Conservation (phyloP, 2,329 filamentous ascomycete species). For the Penicillium sp. region DNA sequence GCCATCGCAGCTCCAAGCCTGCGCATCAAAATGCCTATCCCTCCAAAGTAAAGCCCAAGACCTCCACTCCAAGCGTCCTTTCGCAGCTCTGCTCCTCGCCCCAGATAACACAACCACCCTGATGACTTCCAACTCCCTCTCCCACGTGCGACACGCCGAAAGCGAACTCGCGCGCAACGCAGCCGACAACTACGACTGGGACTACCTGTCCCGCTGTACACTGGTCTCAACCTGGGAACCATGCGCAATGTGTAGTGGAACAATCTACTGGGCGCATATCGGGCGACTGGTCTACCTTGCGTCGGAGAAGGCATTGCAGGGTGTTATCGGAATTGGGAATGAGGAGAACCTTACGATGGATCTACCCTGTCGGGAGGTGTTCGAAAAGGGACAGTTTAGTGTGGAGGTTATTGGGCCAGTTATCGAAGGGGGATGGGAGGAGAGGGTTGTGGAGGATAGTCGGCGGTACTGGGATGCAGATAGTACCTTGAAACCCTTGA, state of each 20-base stretch:
- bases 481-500: not conserved
- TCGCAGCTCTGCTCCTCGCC: constrained; percentile 50
- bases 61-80: constrained; percentile 50
- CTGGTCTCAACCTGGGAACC: constrained; percentile 57
- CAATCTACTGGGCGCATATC: constrained; percentile 55
- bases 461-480: constrained; percentile 45
- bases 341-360: constrained; percentile 55
- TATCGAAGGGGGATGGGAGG: constrained; percentile 38
- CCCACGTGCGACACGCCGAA: constrained; percentile 56
- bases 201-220: constrained; percentile 52
- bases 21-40: constrained; percentile 40
- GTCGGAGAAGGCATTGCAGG: constrained; percentile 48
- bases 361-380: constrained; percentile 50
- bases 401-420: constrained; percentile 53
- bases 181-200: constrained; percentile 49
- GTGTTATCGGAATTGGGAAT: constrained; percentile 50
- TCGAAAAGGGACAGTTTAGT: constrained; percentile 50
- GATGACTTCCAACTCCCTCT: constrained; percentile 51
- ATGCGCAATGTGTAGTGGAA: constrained; percentile 54
- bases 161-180: constrained; percentile 52
- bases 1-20: constrained; percentile 40
- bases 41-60: constrained; percentile 47
- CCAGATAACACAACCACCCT: constrained; percentile 53
- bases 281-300: constrained; percentile 54
- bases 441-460: constrained; percentile 47